These are phyloP conservation scores for Bretziella fagacearum DNA, from an alignment of 2,329 filamentous ascomycete species.

Conservation along the genomic window DNA sequence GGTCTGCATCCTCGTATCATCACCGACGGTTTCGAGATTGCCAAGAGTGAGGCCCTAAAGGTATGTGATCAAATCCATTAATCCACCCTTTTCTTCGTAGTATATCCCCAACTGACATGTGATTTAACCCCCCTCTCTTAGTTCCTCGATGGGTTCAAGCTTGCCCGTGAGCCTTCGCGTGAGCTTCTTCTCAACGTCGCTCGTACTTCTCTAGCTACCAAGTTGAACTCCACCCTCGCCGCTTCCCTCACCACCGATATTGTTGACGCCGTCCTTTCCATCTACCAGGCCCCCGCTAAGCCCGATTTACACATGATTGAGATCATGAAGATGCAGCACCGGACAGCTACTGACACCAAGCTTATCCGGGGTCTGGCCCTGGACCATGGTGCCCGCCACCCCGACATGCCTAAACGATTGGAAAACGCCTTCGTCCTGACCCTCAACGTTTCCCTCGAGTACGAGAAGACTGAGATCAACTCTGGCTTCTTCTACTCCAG, in stretches of 20 bases:
- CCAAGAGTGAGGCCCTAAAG: slow-evolving; percentile 82
- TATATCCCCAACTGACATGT: slow-evolving; percentile 9
- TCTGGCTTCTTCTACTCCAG: slow-evolving; percentile 97
- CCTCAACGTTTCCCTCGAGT: slow-evolving; percentile 91
- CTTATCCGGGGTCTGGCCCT: slow-evolving; percentile 84
- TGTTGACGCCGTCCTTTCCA: slow-evolving; percentile 88
- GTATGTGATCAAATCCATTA: slow-evolving; percentile 26
- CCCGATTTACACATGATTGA: slow-evolving; percentile 98
- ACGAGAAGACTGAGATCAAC: slow-evolving; percentile 99
- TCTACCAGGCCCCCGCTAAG: slow-evolving; percentile 77
- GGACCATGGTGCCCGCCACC: slow-evolving; percentile 90
- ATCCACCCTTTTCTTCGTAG: not conserved
- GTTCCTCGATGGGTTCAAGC: slow-evolving; percentile 92
- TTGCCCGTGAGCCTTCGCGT: slow-evolving; percentile 72
- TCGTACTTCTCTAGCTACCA: slow-evolving; percentile 84
- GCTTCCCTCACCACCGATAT: slow-evolving; percentile 87
- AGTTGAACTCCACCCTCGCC: slow-evolving; percentile 77
- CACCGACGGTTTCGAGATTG: slow-evolving; percentile 94
- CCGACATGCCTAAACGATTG: slow-evolving; percentile 93
- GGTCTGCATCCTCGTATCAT: slow-evolving; percentile 94
- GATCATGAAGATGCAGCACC: slow-evolving; percentile 99
- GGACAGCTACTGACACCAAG: slow-evolving; percentile 86
- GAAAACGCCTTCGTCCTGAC: slow-evolving; percentile 93
- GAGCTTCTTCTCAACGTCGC: slow-evolving; percentile 89
- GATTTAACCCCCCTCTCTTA: slow-evolving; percentile 22